phyloP scores from a whole-genome alignment of 2,329 filamentous ascomycete species.

The Botrytis fabae region DNA sequence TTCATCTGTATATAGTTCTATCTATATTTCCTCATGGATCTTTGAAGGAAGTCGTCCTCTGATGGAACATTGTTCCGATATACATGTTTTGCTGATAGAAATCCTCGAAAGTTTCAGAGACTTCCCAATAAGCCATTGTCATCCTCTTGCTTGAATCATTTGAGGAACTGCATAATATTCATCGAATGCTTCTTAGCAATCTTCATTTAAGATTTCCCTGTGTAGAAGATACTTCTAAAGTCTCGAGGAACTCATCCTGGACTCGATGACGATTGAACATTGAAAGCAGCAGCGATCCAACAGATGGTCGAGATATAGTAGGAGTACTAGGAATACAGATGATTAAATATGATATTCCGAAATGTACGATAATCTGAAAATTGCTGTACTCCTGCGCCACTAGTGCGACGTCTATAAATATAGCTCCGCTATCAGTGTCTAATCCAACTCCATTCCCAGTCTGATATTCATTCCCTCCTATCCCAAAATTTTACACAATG shows the following conservation, averaged over 20 bases:
- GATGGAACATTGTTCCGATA: not conserved
- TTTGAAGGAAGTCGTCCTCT: not conserved
- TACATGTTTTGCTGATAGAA: not conserved
- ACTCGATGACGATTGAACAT: not conserved
- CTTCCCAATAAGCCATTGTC: not conserved
- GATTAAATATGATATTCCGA: not conserved
- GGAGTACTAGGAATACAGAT: not conserved
- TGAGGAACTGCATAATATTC: not conserved
- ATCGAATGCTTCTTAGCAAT: not conserved
- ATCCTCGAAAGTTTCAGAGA: not conserved
- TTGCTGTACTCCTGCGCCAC: not conserved
- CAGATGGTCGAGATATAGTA: fast-evolving
- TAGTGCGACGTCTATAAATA: fast-evolving
- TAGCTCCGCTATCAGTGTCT: not conserved
- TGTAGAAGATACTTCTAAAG: not conserved
- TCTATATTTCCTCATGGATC: not conserved
- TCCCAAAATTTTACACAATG: not conserved
- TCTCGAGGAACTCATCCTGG: not conserved
- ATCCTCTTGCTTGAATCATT: not conserved
- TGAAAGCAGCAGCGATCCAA: not conserved
- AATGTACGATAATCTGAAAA: not conserved
- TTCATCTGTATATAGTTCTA: not conserved
- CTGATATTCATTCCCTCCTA: not conserved
- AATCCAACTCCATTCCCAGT: not conserved
- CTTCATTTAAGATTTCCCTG: not conserved